Conservation (phyloP, 2,329 filamentous ascomycete species). For the Exophiala dermatitidis region DNA sequence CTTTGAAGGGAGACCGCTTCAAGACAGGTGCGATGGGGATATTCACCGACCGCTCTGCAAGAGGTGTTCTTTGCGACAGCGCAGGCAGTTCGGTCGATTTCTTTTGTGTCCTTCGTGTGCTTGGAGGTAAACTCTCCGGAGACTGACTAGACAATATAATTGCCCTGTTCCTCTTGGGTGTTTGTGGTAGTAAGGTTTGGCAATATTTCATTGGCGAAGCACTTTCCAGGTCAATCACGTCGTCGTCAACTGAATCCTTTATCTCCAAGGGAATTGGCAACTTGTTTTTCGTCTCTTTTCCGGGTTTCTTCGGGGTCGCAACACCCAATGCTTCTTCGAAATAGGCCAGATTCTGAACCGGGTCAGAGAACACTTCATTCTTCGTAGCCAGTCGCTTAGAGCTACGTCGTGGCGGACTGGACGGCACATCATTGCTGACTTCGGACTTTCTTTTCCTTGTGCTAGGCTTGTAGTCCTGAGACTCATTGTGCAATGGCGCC, state of each 20-base stretch:
- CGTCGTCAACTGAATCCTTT: conserved; percentile 18
- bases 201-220: not conserved
- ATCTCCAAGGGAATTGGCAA: conserved; percentile 12
- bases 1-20: conserved; percentile 6
- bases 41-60: conserved; percentile 19
- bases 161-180: conserved; percentile 9
- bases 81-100: conserved; percentile 13
- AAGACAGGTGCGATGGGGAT: not conserved
- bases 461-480: conserved; percentile 17
- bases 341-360: conserved; percentile 15
- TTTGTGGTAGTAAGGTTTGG: not conserved
- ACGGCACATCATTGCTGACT: not conserved
- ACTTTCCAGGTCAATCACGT: not conserved
- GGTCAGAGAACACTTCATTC: conserved; percentile 16
- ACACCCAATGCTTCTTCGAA: conserved; percentile 11
- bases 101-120: conserved; percentile 7
- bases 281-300: not conserved
- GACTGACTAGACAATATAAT: conserved; percentile 24
- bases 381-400: conserved; percentile 17
- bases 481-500: conserved; percentile 3
- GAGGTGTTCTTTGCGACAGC: conserved; percentile 8
- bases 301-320: not conserved
- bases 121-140: conserved; percentile 21
- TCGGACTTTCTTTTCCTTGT: conserved; percentile 6
- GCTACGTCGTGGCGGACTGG: conserved; percentile 5